phyloP scores from a whole-genome alignment of 2,329 filamentous ascomycete species.

The Botryosphaeria dothidea region DNA sequence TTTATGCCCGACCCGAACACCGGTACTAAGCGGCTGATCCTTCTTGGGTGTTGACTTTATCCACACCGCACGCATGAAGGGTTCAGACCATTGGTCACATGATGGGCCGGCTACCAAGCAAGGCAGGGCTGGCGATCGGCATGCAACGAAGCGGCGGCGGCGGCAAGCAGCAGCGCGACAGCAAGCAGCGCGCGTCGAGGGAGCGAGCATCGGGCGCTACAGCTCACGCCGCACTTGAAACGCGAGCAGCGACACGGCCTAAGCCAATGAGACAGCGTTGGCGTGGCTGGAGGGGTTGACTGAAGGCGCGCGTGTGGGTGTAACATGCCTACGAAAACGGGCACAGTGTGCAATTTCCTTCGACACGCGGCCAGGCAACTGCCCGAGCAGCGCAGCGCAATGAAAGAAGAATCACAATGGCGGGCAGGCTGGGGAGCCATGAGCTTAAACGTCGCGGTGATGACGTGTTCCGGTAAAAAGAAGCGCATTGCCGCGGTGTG shows the following conservation, averaged over 20 bases:
- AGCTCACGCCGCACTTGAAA: slow-evolving; percentile 9
- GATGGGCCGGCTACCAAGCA: slow-evolving; percentile 6
- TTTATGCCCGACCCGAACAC: slow-evolving; percentile 6
- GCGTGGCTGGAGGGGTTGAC: background rate
- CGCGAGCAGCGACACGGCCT: background rate
- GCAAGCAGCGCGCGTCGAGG: slow-evolving; percentile 2
- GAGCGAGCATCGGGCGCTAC: slow-evolving; percentile 15
- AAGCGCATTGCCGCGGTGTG: background rate
- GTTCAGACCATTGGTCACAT: slow-evolving; percentile 4
- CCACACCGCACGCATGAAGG: slow-evolving; percentile 4
- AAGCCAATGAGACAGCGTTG: background rate
- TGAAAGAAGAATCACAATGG: background rate
- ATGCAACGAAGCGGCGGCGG: background rate
- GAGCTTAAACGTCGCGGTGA: slow-evolving; percentile 3
- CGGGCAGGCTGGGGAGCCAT: background rate
- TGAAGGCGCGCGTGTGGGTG: slow-evolving; percentile 9
- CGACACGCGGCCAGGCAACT: background rate
- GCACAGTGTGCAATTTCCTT: slow-evolving; percentile 3
- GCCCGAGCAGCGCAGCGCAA: background rate
- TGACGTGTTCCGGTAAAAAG: background rate
- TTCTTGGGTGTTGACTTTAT: slow-evolving; percentile 1
- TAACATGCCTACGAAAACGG: slow-evolving; percentile 5
- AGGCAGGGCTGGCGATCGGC: slow-evolving; percentile 12
- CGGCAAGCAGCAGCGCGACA: background rate
- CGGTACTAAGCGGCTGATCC: background rate